Percentiles rank a stretch among this genome's conserved stretches.
Evolutionary conservation across 2,329 filamentous ascomycete species (phyloP).

Genomic region (Penicillium sp.): DNA sequence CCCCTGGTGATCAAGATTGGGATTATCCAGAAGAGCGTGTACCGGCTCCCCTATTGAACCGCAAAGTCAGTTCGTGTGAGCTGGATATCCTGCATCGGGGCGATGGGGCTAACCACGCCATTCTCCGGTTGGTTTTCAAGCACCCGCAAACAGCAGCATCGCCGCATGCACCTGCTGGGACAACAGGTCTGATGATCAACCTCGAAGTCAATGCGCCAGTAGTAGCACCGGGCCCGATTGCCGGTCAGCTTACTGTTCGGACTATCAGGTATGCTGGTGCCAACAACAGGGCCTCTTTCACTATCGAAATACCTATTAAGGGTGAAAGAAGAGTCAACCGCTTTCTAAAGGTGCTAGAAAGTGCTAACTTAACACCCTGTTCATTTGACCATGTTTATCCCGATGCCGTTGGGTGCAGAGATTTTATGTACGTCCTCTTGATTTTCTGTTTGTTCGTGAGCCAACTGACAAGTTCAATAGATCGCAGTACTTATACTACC

Average conservation of each 20-base stretch:
- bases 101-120: background rate
- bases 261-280: no score
- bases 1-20: background rate
- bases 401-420: background rate
- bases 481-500: background rate
- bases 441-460: background rate
- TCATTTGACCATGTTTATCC: background rate
- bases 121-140: background rate
- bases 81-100: background rate
- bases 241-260: background rate
- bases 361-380: background rate
- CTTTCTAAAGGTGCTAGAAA: background rate
- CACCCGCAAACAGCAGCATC: background rate
- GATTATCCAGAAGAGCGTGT: background rate
- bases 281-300: background rate
- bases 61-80: no score
- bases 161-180: background rate
- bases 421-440: background rate
- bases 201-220: background rate
- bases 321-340: background rate
- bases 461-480: background rate
- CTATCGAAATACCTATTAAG: background rate
- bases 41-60: background rate
- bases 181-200: background rate
- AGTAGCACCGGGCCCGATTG: background rate